phyloP scores from a whole-genome alignment of 2,329 filamentous ascomycete genomes.

The Curvularia spicifera region DNA sequence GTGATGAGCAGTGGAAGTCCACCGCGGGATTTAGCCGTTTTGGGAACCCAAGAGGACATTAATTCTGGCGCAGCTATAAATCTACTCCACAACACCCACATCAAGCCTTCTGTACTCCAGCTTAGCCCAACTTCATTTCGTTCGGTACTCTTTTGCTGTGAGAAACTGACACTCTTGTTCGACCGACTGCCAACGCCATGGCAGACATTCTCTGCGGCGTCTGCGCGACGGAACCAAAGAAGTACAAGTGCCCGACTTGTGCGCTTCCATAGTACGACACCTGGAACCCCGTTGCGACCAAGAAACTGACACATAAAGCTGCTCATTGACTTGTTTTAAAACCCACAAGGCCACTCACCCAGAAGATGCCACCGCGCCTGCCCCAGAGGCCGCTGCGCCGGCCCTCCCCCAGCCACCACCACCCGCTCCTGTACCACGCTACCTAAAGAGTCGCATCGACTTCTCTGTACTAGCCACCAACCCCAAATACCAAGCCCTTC shows the following conservation, averaged over 20 bases:
- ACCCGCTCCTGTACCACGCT: slow-evolving; percentile 39
- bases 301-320: slow-evolving; percentile 29
- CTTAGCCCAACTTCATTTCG: neutral
- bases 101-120: neutral
- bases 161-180: fast-evolving
- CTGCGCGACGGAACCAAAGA: slow-evolving; percentile 53
- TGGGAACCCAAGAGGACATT: slow-evolving; percentile 15
- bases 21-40: slow-evolving; percentile 41
- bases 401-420: slow-evolving; percentile 35
- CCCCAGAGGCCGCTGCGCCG: slow-evolving; percentile 7
- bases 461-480: slow-evolving; percentile 41
- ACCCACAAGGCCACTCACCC: slow-evolving; percentile 38
- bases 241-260: slow-evolving; percentile 60
- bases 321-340: slow-evolving; percentile 44
- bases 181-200: slow-evolving; percentile 31
- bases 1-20: slow-evolving; percentile 37
- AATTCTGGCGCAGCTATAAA: no score
- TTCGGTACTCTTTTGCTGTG: neutral
- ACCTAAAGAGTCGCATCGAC: slow-evolving; percentile 40
- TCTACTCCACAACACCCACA: no score
- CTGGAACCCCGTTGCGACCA: neutral
- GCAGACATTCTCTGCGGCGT: slow-evolving; percentile 49
- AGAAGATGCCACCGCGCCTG: slow-evolving; percentile 5
- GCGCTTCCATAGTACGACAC: slow-evolving; percentile 53
- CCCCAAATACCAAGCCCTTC: slow-evolving; percentile 35